Conservation (phyloP, 352 stramenopile species). For the Pythium sp. region DNA sequence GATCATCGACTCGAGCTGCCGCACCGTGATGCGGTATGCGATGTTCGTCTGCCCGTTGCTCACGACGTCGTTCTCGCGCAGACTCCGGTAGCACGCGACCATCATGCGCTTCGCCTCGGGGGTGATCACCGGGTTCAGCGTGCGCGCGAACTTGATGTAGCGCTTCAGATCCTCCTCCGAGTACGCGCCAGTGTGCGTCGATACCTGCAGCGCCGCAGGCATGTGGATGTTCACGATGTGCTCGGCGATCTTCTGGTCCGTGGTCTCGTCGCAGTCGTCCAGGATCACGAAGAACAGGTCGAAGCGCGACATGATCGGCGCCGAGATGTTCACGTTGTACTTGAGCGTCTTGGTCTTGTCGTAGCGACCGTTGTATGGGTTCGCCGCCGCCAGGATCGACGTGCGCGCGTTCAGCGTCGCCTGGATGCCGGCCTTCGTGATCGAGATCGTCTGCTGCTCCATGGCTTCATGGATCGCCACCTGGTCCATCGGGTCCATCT, state of each 20-base stretch:
- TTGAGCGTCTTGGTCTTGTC: constrained; percentile 90
- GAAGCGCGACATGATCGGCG: constrained; percentile 98
- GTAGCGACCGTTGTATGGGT: constrained; percentile 96
- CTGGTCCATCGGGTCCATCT: constrained; percentile 97
- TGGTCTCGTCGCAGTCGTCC: constrained; percentile 96
- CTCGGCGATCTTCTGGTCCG: constrained; percentile 94
- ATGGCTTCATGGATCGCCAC: constrained; percentile 99
- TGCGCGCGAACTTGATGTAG: constrained; percentile 93
- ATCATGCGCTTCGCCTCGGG: constrained; percentile 87
- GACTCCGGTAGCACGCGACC: constrained; percentile 96
- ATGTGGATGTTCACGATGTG: constrained; percentile 98
- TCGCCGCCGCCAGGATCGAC: constrained; percentile 99
- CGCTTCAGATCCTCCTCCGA: constrained; percentile 89
- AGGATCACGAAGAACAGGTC: constrained; percentile 99
- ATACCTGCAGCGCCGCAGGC: constrained; percentile 48
- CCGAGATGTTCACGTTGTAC: constrained; percentile 90
- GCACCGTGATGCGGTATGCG: constrained; percentile 98
- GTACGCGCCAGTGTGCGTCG: constrained; percentile 36
- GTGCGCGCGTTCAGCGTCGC: constrained; percentile 98
- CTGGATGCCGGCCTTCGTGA: constrained; percentile 99
- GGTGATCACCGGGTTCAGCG: constrained; percentile 68
- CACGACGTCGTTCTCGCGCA: constrained; percentile 95
- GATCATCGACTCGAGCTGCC: constrained; percentile 98
- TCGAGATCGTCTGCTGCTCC: constrained; percentile 99
- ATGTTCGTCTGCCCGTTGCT: constrained; percentile 93